Base-by-base conservation (phyloP, 2,329 filamentous ascomycete genomes). In the Colletotrichum tropicicola region DNA sequence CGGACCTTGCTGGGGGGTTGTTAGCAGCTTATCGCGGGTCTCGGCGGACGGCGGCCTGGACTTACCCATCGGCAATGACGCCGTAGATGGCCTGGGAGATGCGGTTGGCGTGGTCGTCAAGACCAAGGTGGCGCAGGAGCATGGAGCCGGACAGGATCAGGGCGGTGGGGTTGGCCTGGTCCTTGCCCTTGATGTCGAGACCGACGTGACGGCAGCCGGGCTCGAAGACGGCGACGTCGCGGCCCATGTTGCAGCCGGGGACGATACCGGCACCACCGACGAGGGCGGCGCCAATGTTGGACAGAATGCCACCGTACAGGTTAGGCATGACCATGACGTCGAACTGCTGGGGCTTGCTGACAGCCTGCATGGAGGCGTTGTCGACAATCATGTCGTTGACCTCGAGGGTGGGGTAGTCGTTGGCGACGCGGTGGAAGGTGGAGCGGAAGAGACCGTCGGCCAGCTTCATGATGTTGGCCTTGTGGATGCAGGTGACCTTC, bases 381-480 rank as follows among this genome's bases (percentile, higher is more conserved):
- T 99, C 96, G 82, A 99, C 96, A 81, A 99, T 99, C 95, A 99
- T 98, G 85, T 99, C 96, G 86, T 97, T 97, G 78, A 91, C 91
- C 86, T 98, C 92, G 73, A 99, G 87, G 68, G 93, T 97, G 66
- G 96, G 95, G 85, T 96, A 99, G 80, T 97, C 93, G 85, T 97
- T 92, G 71, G 94, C 92, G 72, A 96, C 90, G 75, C 90, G 87
- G 86, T 97, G 93, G 88, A 98, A 97, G 72, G 96, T 98, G 85
- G 91, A 95, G 80, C 96, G 92, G 93, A 99, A 99, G 62, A 99
- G 92, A 82, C 96, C 96, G 74, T 99, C 96, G 79, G 94, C 95
- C 65, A 99, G 88, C 89, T 99, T 99, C 96, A 99, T 99, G 86
- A 99, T 99, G 88, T 99, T 99, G 83, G 96, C 96, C 89, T 99